phyloP scores from a whole-genome alignment of 1,284 basidiomycete genomes.

The Heterobasidion irregulare region DNA sequence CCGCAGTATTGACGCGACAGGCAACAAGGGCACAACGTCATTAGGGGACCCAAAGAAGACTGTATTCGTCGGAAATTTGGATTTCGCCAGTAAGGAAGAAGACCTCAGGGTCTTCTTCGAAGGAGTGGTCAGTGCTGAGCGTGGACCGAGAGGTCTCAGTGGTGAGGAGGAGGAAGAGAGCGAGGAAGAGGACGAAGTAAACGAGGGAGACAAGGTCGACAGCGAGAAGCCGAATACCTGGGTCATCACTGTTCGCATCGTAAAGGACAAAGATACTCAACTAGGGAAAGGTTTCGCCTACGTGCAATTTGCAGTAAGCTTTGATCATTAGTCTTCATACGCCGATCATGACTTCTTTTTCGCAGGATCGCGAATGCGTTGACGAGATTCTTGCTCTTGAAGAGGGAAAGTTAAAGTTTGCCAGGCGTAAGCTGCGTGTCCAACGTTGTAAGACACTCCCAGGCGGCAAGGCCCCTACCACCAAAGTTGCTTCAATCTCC shows the following conservation, averaged over 20 bases:
- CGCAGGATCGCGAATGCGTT: slow-evolving; percentile 79
- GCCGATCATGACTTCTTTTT: slow-evolving; percentile 1
- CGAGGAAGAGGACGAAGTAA: slow-evolving; percentile 12
- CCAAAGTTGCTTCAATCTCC: slow-evolving; percentile 9
- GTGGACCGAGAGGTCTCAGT: slow-evolving; percentile 38
- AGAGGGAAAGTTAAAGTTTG: slow-evolving; percentile 71
- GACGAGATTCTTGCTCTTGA: slow-evolving; percentile 84
- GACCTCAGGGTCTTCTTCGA: slow-evolving; percentile 88
- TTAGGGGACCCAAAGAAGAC: slow-evolving; percentile 70
- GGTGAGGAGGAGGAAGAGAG: slow-evolving; percentile 17
- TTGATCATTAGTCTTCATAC: slow-evolving; percentile 1
- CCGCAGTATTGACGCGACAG: slow-evolving; percentile 20
- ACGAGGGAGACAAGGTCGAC: slow-evolving; percentile 2
- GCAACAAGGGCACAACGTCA: slow-evolving; percentile 16
- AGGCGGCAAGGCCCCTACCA: slow-evolving; percentile 19
- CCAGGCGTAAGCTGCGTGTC: slow-evolving; percentile 82
- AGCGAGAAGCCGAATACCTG: slow-evolving; percentile 36
- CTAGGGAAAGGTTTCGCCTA: slow-evolving; percentile 98
- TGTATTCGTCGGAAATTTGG: slow-evolving; percentile 89
- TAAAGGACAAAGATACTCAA: slow-evolving; percentile 89
- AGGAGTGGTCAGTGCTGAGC: slow-evolving; percentile 65
- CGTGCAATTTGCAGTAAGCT: slow-evolving; percentile 76
- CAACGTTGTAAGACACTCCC: slow-evolving; percentile 72
- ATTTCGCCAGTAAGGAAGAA: slow-evolving; percentile 89
- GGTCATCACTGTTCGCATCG: slow-evolving; percentile 82